Conservation (phyloP, 1,284 basidiomycete species). For the Naganishia sp. region DNA sequence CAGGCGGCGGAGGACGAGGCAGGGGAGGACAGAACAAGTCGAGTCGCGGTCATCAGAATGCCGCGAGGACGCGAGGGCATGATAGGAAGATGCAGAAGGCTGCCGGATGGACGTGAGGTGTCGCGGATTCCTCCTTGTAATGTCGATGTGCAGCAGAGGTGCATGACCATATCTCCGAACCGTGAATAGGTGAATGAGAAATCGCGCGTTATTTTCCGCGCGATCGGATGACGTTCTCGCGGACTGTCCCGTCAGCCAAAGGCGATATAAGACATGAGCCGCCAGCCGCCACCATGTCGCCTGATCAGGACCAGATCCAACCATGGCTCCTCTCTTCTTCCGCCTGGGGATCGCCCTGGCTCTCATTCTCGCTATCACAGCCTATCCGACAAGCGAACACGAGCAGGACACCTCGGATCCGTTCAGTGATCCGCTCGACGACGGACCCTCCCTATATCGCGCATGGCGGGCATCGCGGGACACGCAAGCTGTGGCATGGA, state of each 20-base stretch:
- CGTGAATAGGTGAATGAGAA: too few relatives aligned
- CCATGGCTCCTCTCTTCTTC: not conserved
- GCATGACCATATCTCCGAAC: too few relatives aligned
- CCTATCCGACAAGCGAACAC: not conserved
- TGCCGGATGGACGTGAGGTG: conserved; percentile 36
- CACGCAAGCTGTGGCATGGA: not conserved
- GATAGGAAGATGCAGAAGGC: conserved; percentile 50
- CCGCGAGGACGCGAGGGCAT: conserved; percentile 51
- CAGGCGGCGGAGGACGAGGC: conserved; percentile 33
- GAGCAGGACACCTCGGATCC: conserved; percentile 7
- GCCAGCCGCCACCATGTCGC: too few relatives aligned
- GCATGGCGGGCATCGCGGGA: conserved; percentile 10
- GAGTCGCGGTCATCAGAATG: conserved; percentile 52
- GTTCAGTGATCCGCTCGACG: not conserved
- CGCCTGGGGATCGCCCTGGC: not conserved
- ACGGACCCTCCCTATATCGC: not conserved
- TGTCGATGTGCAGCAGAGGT: not conserved
- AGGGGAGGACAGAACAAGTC: conserved; percentile 46
- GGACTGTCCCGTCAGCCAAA: too few relatives aligned
- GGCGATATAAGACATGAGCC: not conserved
- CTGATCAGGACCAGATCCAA: too few relatives aligned
- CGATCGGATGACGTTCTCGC: not conserved
- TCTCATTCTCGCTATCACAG: not conserved
- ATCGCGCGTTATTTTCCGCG: too few relatives aligned
- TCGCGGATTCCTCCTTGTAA: not conserved